These are phyloP conservation scores for Ceratobasidium sp. DNA, from an alignment of 1,284 basidiomycete genomes.

Conservation along the genomic window DNA sequence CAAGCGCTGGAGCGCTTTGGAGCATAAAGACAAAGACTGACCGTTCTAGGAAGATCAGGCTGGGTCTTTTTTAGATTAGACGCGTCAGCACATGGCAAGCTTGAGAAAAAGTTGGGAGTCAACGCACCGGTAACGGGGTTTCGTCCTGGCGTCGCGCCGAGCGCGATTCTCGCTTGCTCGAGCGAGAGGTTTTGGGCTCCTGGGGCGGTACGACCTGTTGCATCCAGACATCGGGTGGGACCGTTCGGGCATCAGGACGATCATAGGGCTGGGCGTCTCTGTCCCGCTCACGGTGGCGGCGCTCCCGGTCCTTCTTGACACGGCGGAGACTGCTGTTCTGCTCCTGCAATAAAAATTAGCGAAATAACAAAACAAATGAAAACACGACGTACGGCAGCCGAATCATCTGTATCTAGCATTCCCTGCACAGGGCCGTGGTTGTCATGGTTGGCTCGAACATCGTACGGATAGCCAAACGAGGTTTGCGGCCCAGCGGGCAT, in stretches of 20 bases:
- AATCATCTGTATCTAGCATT: slow-evolving; percentile 8
- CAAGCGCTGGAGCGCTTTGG: not conserved
- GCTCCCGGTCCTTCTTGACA: slow-evolving; percentile 30
- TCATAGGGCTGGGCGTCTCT: not conserved
- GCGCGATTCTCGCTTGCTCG: slow-evolving; percentile 17
- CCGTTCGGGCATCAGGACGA: not conserved
- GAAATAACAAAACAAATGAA: not conserved
- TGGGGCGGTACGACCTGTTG: slow-evolving; percentile 19
- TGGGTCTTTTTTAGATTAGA: slow-evolving; percentile 1
- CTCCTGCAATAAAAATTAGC: slow-evolving; percentile 18
- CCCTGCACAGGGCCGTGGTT: not conserved
- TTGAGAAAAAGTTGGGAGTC: not conserved
- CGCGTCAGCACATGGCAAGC: not conserved
- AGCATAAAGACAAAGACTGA: slow-evolving; percentile 35
- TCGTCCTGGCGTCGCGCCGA: slow-evolving; percentile 26
- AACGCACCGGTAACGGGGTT: slow-evolving; percentile 7
- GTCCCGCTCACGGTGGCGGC: slow-evolving; percentile 24
- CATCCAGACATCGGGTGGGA: slow-evolving; percentile 36
- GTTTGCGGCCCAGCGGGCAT: slow-evolving; percentile 12
- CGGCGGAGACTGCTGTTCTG: slow-evolving; percentile 32
- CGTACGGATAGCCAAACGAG: slow-evolving; percentile 21
- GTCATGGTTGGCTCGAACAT: not conserved
- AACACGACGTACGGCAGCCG: not conserved
- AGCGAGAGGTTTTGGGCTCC: slow-evolving; percentile 20
- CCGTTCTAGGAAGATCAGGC: slow-evolving; percentile 33